These are phyloP conservation scores for Stagonosporopsis vannaccii DNA, from an alignment of 2,329 filamentous ascomycete species.

Conservation along the genomic window DNA sequence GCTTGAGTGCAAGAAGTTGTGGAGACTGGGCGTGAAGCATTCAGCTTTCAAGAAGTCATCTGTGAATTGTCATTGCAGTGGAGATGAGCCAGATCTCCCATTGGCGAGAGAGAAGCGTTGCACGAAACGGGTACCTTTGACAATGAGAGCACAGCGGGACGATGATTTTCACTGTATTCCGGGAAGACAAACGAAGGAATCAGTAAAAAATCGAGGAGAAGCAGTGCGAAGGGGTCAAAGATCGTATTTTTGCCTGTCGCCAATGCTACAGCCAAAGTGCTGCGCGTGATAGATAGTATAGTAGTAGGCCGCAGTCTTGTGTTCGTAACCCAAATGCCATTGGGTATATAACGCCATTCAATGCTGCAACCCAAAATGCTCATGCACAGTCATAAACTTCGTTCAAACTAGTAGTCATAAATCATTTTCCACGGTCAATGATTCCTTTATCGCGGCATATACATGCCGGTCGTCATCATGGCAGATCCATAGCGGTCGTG, in stretches of 20 bases:
- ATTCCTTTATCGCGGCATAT: slow-evolving; percentile 32
- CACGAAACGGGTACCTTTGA: slow-evolving; percentile 10
- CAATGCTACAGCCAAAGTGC: slow-evolving; percentile 7
- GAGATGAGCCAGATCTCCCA: neutral
- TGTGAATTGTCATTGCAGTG: neutral
- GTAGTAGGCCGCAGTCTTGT: slow-evolving; percentile 8
- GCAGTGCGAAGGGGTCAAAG: neutral
- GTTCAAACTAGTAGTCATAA: slow-evolving; percentile 7
- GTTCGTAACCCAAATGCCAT: slow-evolving; percentile 15
- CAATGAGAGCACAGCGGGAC: neutral
- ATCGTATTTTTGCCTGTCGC: slow-evolving; percentile 10
- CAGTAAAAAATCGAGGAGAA: neutral
- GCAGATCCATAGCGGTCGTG: slow-evolving; percentile 36
- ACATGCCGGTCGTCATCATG: slow-evolving; percentile 37
- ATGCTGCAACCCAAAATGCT: slow-evolving; percentile 17
- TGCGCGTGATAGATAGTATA: slow-evolving; percentile 4
- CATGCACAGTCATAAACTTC: slow-evolving; percentile 14
- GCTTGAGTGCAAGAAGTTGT: neutral
- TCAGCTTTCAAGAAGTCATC: neutral
- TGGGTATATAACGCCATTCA: slow-evolving; percentile 21
- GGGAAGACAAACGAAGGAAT: neutral
- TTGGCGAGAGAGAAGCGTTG: slow-evolving; percentile 7
- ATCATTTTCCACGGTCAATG: neutral
- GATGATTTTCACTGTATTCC: neutral
- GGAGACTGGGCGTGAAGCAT: neutral